phyloP scores from a whole-genome alignment of 75 land plant genomes.

The Picea sitchensis region DNA sequence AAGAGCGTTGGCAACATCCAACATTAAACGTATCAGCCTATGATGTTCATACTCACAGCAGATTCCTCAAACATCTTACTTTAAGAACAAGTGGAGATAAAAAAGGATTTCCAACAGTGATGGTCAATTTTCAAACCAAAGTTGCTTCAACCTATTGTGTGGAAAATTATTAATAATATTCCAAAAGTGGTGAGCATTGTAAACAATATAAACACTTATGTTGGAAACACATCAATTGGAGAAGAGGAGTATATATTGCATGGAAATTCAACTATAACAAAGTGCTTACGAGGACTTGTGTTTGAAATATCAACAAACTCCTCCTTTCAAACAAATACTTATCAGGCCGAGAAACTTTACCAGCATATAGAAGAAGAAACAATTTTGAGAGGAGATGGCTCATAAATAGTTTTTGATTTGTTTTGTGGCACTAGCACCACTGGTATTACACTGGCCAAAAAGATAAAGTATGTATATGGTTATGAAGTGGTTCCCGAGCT shows the following conservation, averaged over 20 bases:
- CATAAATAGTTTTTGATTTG: constrained; percentile 82
- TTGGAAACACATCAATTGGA: too few relatives aligned
- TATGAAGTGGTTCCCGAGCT: constrained; percentile 87
- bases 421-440: constrained; percentile 97
- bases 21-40: constrained; percentile 62
- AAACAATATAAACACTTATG: too few relatives aligned
- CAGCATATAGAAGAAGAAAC: constrained; percentile 65
- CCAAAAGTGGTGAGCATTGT: too few relatives aligned
- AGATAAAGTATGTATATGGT: constrained; percentile 87
- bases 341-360: constrained; percentile 52
- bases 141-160: too few relatives aligned
- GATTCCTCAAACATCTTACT: constrained; percentile 89
- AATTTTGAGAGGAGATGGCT: constrained; percentile 69
- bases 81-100: constrained; percentile 25
- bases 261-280: too few relatives aligned
- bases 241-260: too few relatives aligned
- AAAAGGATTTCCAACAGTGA: too few relatives aligned
- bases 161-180: too few relatives aligned
- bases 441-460: constrained; percentile 82
- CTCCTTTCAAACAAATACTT: too few relatives aligned
- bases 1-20: constrained; percentile 61
- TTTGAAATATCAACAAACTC: too few relatives aligned
- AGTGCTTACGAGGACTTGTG: too few relatives aligned
- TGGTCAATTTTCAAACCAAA: too few relatives aligned
- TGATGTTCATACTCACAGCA: constrained; percentile 61